phyloP scores from a whole-genome alignment of 441 rosid species.

The Bocquillonia castaneifolia region DNA sequence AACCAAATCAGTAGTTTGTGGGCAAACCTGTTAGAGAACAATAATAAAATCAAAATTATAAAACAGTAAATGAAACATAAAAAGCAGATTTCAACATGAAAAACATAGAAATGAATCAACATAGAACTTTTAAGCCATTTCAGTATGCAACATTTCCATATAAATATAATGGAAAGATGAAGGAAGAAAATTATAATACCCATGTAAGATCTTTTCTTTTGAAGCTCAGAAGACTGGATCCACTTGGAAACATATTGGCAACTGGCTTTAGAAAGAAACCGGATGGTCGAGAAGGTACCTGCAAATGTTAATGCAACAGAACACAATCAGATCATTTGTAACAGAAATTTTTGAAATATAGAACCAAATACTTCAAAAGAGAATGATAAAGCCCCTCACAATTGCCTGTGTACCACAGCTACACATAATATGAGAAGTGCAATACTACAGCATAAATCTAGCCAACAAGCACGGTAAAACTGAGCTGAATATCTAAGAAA shows the following conservation, averaged over 20 bases:
- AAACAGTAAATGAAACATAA: not conserved
- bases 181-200: conserved; percentile 45
- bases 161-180: conserved; percentile 17
- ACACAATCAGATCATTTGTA: conserved; percentile 15
- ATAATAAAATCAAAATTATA: conserved; percentile 11
- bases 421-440: not conserved
- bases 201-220: conserved; percentile 71
- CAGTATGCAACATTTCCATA: conserved; percentile 10
- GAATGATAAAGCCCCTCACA: not conserved
- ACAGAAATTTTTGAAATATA: not conserved
- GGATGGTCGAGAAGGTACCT: conserved; percentile 80
- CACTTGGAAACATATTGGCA: conserved; percentile 52
- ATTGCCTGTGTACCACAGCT: not conserved
- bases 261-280: conserved; percentile 92
- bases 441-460: not conserved
- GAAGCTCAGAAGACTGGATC: conserved; percentile 68
- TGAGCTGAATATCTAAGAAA: not conserved
- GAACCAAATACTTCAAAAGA: conserved; percentile 14
- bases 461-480: not conserved
- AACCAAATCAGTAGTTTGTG: conserved; percentile 75
- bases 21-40: conserved; percentile 61
- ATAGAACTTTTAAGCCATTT: conserved; percentile 1
- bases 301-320: conserved; percentile 30
- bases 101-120: conserved; percentile 11
- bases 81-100: not conserved